Conservation (phyloP, 345 rosid genomes). For the Zanthoxylum bungeanum region DNA sequence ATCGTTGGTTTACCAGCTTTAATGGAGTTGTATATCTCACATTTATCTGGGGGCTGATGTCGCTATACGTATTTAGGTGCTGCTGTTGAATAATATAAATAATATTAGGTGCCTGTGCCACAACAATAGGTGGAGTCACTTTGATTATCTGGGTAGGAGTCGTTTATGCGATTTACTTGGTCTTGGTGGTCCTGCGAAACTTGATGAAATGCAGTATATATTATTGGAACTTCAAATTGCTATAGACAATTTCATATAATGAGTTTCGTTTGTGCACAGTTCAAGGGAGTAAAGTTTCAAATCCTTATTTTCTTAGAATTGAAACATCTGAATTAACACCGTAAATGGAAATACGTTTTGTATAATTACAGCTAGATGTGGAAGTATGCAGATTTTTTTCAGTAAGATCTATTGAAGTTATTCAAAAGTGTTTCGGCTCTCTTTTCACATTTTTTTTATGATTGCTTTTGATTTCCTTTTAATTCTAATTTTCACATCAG, state of each 20-base stretch:
- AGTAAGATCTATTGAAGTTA: not conserved
- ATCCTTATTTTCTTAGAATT: not conserved
- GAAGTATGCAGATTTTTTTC: not conserved
- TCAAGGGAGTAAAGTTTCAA: not conserved
- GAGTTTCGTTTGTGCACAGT: not conserved
- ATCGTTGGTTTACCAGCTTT: not conserved
- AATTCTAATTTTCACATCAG: slow-evolving; percentile 10
- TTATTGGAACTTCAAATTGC: not conserved
- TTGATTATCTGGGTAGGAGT: not conserved
- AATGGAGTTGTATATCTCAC: not conserved
- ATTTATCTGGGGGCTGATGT: not conserved
- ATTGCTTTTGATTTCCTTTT: not conserved
- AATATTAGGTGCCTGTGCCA: not conserved
- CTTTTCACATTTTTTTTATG: not conserved
- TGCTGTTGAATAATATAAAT: not conserved
- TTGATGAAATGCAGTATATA: not conserved
- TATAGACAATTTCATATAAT: not conserved
- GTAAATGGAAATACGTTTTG: not conserved
- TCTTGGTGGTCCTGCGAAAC: not conserved
- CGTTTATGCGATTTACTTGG: not conserved
- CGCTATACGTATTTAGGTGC: not conserved
- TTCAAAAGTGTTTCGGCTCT: not conserved
- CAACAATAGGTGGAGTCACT: not conserved
- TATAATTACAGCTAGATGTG: not conserved
- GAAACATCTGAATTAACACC: not conserved